Percentiles rank a stretch among this genome's conserved stretches.
Conservation (phyloP, 257 asterid species). For the Solanum neorickii region DNA sequence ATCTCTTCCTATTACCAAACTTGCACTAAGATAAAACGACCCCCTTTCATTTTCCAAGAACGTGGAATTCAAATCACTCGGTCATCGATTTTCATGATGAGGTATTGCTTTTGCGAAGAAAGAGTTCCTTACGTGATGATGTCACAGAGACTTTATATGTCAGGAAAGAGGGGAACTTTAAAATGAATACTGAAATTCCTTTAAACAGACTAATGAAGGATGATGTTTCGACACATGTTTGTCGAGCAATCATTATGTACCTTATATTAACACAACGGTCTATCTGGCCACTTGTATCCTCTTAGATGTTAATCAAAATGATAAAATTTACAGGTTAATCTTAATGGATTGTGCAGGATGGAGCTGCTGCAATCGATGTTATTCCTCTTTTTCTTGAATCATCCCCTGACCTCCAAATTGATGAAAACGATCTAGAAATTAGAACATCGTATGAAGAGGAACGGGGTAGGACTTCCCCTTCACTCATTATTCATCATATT, state of each 20-base stretch:
- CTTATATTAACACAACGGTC: neutral
- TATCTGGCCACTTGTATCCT: neutral
- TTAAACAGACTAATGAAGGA: neutral
- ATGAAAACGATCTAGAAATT: constrained; percentile 36
- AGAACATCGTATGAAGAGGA: constrained; percentile 16
- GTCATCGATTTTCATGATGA: neutral
- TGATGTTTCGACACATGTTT: neutral
- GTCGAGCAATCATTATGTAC: neutral
- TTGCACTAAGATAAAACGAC: neutral
- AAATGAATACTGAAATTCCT: neutral
- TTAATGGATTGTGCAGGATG: constrained; percentile 23
- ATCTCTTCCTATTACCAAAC: neutral
- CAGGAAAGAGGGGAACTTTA: neutral
- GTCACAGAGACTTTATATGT: neutral
- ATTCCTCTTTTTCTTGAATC: constrained; percentile 77
- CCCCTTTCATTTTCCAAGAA: neutral
- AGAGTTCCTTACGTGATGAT: neutral
- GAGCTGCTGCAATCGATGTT: constrained; percentile 52
- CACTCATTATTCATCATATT: constrained; percentile 49
- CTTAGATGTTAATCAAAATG: neutral
- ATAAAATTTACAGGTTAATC: neutral
- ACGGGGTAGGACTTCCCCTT: constrained; percentile 9
- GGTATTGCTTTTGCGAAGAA: neutral
- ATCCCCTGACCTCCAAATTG: constrained; percentile 35
- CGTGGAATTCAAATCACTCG: neutral